Base-by-base conservation (phyloP, 805 yeast species). In the Jamesozyma rosinii region DNA sequence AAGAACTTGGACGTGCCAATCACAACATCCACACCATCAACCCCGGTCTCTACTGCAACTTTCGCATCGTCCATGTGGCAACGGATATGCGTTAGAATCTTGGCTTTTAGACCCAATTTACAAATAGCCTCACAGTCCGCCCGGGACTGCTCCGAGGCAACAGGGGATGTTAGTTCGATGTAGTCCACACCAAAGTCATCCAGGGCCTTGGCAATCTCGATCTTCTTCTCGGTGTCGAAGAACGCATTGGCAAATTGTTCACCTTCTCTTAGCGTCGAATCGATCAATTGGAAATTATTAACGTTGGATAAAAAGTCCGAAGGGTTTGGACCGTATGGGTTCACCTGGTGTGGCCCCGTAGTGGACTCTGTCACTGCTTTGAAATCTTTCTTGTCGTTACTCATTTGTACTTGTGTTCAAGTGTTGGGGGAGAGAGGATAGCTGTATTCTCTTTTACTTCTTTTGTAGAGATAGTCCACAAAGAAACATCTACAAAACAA, bases 41-140 rank as follows among this genome's bases (percentile, higher is more conserved):
- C 98, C 64, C 98, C 97, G 33, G 97, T 90, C 61, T 86, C 90
- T 37, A 90, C 98, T 5, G 98, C 98, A 45, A 90, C 85, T 56
- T 81, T 76, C 44, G 97, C 98, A 59, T 90, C 98, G 66, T 90
- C 97, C 97, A 90, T 90, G 70, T 90, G 97, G 69, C 98, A 90
- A 67, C 97, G 79, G 54, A 92, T 92, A 66, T 90, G 97, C 38
- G 98, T 90, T 54, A 90, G 77, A 52, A 90, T 88, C 72, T 92
- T 90, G 54, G 97, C 90, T 70, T 84, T 87, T 64, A 90, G 78
- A n/a, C 97, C 97, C 53, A 92, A 75, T 73, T 92, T 92, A 75
- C 97, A 92, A 55, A 90, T 90, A 46, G 97, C 97, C 72, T 92
- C 97, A 73, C 97, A 90, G 68, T 90, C 98, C 48, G 63, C 69